These are phyloP conservation scores for Termitomyces sp. DNA, from an alignment of 768 basidiomycete genomes.

Conservation along the genomic window DNA sequence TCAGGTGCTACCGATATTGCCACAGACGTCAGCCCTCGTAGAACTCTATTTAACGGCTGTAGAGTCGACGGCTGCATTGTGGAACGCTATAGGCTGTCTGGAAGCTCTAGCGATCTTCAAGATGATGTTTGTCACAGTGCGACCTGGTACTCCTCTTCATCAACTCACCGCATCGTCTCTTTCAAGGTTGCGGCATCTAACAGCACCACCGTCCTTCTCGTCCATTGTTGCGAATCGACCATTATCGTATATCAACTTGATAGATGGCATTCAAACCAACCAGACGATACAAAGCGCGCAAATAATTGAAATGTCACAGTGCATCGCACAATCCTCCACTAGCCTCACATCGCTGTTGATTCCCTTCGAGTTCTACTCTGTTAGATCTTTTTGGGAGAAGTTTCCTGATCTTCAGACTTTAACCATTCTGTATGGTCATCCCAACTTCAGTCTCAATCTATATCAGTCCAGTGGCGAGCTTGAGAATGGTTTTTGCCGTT, in stretches of 20 bases:
- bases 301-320: background rate
- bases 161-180: conserved; percentile 5
- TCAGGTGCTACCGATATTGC: background rate
- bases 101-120: conserved; percentile 3
- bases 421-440: background rate
- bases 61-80: background rate
- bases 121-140: background rate
- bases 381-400: background rate
- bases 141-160: background rate
- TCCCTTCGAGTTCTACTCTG: conserved; percentile 3
- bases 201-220: conserved; percentile 1
- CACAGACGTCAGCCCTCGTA: background rate
- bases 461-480: background rate
- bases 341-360: background rate
- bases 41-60: background rate
- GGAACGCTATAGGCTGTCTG: conserved; percentile 3
- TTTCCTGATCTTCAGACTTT: conserved; percentile 3
- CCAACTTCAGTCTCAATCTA: background rate
- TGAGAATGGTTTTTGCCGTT: background rate
- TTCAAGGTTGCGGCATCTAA: conserved; percentile 6
- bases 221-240: conserved; percentile 5
- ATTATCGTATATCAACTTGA: conserved; percentile 4
- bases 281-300: background rate
- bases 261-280: background rate
- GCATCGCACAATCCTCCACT: background rate